Conservation (phyloP, 371 early-diverging fungal species). For the Batkoa obscura region DNA sequence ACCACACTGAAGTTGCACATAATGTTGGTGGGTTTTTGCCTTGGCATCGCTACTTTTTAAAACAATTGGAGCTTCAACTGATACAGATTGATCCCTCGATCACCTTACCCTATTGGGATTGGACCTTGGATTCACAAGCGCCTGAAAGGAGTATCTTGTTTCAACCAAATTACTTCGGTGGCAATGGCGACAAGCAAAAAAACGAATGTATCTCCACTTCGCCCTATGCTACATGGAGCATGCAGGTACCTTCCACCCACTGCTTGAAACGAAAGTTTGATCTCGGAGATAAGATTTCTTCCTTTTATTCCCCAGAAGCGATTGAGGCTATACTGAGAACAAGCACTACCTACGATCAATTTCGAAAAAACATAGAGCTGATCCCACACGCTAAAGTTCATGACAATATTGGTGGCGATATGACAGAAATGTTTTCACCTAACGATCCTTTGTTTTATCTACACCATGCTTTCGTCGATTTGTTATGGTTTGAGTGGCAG, state of each 20-base stretch:
- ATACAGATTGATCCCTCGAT: background rate
- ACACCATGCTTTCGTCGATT: conserved; percentile 24
- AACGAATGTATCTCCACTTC: background rate
- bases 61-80: background rate
- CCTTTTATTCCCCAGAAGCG: background rate
- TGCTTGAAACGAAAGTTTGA: background rate
- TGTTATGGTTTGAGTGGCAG: background rate
- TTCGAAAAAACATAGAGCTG: background rate
- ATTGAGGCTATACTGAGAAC: background rate
- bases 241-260: background rate
- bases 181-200: background rate
- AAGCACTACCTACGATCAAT: background rate
- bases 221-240: background rate
- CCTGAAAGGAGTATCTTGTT: background rate
- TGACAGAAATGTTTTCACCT: background rate
- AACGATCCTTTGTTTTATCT: conserved; percentile 25
- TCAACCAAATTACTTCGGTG: background rate
- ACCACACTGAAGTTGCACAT: background rate
- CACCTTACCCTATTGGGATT: conserved; percentile 7
- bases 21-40: conserved; percentile 1
- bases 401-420: background rate
- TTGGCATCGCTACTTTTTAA: conserved; percentile 7
- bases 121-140: conserved; percentile 1
- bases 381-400: background rate
- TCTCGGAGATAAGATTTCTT: background rate